Evolutionary conservation across 2,329 filamentous ascomycete species (phyloP), one percentile per base, ranked within the genome.

Genomic region (Penicillium sclerotigenum): DNA sequence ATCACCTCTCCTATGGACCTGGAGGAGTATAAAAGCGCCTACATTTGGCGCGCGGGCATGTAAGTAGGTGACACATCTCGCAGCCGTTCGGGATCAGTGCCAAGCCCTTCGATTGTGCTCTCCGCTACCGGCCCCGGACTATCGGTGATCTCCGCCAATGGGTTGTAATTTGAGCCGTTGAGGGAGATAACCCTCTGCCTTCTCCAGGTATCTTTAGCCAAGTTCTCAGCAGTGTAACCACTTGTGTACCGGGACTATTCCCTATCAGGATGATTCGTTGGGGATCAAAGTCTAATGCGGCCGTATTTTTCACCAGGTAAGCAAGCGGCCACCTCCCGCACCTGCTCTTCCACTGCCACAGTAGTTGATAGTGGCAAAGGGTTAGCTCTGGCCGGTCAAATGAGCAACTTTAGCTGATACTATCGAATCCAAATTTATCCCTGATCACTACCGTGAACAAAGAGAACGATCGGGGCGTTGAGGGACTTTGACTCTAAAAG

Each of bases 91-190:
- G 24, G 28, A 14, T 53, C 49, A 38, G 42, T 42, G n/a, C 48
- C 41, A 4, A 47, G 29, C 11, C 13, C 48, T 24, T 2, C n/a
- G 11, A 5, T 16, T 14, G 24, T 24, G 3, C 34, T 56, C 6
- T 37, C 47, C 16, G 42, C 41, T 28, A 56, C 31, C 9, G 18
- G 29, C 3, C 42, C 29, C 31, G 29, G 48, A 40, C 36, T 56
- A 28, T 52, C 48, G 28, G 26, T 31, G 33, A 56, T 47, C 41
- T 52, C 54, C 7, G 54, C 48, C 22, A 34, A 9, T 28, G 41
- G 45, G 28, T 57, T 57, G n/a, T 48, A 57, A 37, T 41, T 49
- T 16, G 55, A 54, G 28, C 55, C 55, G 26, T 54, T 41, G 10
- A 47, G 38, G n/a, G 40, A 16, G 22, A 54, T 47, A 11, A 50